Evolutionary conservation across 1,139 yeast species (phyloP).

Genomic region (Trichomonascaceae sp.): DNA sequence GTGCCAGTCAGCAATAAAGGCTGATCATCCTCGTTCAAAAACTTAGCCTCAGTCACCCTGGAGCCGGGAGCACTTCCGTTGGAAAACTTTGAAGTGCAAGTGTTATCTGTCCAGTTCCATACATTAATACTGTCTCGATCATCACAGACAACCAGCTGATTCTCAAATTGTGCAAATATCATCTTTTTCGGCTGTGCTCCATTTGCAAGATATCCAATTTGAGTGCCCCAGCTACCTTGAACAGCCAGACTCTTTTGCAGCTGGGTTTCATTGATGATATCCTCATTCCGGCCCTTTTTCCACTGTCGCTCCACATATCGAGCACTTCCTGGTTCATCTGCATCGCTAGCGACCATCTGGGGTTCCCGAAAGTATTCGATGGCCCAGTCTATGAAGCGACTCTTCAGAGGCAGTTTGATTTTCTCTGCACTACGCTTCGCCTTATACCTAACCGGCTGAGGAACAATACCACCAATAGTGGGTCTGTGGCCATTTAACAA

Average conservation of each 20-base stretch:
- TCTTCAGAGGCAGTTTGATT: slow-evolving; percentile 45
- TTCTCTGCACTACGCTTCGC: slow-evolving; percentile 17
- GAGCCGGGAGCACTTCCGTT: slow-evolving; percentile 87
- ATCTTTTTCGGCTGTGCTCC: slow-evolving; percentile 73
- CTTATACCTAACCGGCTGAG: slow-evolving; percentile 28
- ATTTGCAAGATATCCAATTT: slow-evolving; percentile 58
- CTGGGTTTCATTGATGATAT: slow-evolving; percentile 81
- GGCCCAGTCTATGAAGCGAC: slow-evolving; percentile 82
- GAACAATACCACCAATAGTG: slow-evolving; percentile 28
- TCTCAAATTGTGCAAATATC: slow-evolving; percentile 86
- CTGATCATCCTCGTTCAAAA: slow-evolving; percentile 85
- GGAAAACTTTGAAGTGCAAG: slow-evolving; percentile 59
- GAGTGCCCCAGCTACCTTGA: slow-evolving; percentile 78
- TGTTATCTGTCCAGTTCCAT: slow-evolving; percentile 77
- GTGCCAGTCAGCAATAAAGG: slow-evolving; percentile 85
- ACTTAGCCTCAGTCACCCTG: slow-evolving; percentile 77
- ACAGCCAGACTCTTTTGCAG: slow-evolving; percentile 80
- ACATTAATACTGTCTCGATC: slow-evolving; percentile 78
- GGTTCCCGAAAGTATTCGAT: slow-evolving; percentile 95
- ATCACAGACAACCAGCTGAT: slow-evolving; percentile 72
- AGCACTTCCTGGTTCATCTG: slow-evolving; percentile 89
- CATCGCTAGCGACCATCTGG: slow-evolving; percentile 79
- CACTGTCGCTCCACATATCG: slow-evolving; percentile 79
- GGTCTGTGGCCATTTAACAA: slow-evolving; percentile 15
- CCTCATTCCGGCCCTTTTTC: slow-evolving; percentile 86